phyloP scores from a whole-genome alignment of 2,329 filamentous ascomycete genomes.

The Chaetomium sp. region DNA sequence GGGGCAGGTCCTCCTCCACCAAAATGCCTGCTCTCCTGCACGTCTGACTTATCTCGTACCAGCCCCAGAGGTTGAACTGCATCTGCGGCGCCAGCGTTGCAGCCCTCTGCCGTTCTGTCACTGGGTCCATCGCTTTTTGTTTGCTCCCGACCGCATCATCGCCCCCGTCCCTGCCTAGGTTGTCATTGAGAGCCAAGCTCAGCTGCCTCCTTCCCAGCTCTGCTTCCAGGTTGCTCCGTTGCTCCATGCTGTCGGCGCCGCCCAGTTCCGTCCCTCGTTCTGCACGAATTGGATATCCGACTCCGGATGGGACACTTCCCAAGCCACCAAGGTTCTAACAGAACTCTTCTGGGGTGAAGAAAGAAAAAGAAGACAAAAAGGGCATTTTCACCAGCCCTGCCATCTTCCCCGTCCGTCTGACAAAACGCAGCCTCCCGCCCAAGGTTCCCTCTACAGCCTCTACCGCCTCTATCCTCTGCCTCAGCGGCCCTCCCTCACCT shows the following conservation, averaged over 20 bases:
- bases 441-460: not conserved
- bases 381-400: not conserved
- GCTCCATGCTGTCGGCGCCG: constrained; percentile 6
- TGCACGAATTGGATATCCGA: not conserved
- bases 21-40: constrained; percentile 28
- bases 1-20: constrained; percentile 35
- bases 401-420: not conserved
- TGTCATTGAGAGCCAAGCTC: not conserved
- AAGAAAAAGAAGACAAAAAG: not conserved
- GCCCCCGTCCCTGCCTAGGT: constrained; percentile 17
- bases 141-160: constrained; percentile 33
- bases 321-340: not conserved
- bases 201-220: constrained; percentile 9
- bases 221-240: not conserved
- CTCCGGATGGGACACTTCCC: not conserved
- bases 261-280: constrained; percentile 9
- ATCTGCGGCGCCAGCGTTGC: constrained; percentile 40
- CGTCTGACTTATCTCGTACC: constrained; percentile 38
- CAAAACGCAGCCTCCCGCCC: not conserved
- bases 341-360: not conserved
- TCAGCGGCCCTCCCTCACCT: constrained; percentile 3
- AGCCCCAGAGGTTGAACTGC: constrained; percentile 37
- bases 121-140: constrained; percentile 35
- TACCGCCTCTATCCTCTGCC: constrained; percentile 2
- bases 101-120: constrained; percentile 32